Conservation (phyloP, 192 early-diverging fungal genomes). For the Linnemannia schmuckeri region DNA sequence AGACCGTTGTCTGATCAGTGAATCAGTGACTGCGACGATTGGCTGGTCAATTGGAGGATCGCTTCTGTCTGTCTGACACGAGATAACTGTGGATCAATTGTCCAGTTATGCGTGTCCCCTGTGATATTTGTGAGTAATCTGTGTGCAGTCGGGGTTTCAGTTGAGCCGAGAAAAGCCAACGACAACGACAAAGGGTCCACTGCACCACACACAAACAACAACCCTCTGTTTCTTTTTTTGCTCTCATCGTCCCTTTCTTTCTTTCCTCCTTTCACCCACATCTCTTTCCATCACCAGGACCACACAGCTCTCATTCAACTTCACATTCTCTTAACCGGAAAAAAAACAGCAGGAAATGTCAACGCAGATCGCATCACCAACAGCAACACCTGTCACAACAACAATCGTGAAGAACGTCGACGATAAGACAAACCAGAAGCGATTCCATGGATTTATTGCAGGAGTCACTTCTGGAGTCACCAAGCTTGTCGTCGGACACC, state of each 20-base stretch:
- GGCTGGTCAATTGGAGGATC: background rate
- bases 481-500: slow-evolving; percentile 85
- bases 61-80: background rate
- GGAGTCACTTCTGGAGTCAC: slow-evolving; percentile 83
- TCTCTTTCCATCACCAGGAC: background rate
- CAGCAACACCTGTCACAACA: background rate
- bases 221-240: background rate
- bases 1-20: background rate
- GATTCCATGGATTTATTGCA: slow-evolving; percentile 75
- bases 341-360: background rate
- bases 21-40: background rate
- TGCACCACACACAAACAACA: no score
- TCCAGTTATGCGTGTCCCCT: background rate
- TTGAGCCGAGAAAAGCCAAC: background rate
- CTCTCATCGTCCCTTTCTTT: no score
- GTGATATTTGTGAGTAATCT: background rate
- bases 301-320: background rate
- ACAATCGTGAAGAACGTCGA: background rate
- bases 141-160: background rate
- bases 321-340: background rate
- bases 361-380: background rate
- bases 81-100: background rate
- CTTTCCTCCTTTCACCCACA: background rate
- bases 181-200: background rate
- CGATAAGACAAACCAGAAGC: slow-evolving; percentile 59